A percentile compares a stretch with the other conserved stretches of the same genome.
phyloP scores from a whole-genome alignment of 1,139 yeast genomes.

The Nakaseomyces nivariensis region DNA sequence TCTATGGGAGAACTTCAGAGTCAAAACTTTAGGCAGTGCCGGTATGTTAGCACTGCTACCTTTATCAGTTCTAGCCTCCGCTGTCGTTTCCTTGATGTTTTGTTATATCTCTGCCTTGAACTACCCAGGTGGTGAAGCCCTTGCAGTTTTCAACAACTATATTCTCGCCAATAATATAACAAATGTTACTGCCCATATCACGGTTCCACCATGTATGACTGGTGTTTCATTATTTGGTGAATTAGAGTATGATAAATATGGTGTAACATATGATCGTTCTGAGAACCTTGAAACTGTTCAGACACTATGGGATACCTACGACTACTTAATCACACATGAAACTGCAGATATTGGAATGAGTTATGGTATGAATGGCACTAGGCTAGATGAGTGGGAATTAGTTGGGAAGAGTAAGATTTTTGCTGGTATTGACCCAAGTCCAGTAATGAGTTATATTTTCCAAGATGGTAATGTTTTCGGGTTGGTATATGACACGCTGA shows the following conservation, averaged over 20 bases:
- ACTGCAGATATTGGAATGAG: conserved; percentile 19
- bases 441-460: conserved; percentile 11
- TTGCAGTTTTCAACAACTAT: conserved; percentile 42
- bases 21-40: conserved; percentile 28
- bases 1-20: conserved; percentile 32
- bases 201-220: conserved; percentile 76
- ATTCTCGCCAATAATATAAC: conserved; percentile 25
- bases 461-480: conserved; percentile 13
- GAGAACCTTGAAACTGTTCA: conserved; percentile 40
- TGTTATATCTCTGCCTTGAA: conserved; percentile 60
- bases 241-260: conserved; percentile 27
- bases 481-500: conserved; percentile 9
- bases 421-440: conserved; percentile 29
- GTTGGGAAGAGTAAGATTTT: conserved; percentile 32
- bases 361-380: conserved; percentile 11
- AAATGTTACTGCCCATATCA: conserved; percentile 51
- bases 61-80: conserved; percentile 29
- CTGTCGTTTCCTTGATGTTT: conserved; percentile 40
- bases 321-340: conserved; percentile 47
- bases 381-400: conserved; percentile 33
- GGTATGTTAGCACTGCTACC: conserved; percentile 28
- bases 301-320: conserved; percentile 44
- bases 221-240: conserved; percentile 75
- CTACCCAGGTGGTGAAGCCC: conserved; percentile 85
- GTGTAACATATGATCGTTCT: conserved; percentile 62